Evolutionary conservation across 2,329 filamentous ascomycete genomes (phyloP).

Genomic region (Aspergillus carbonarius): DNA sequence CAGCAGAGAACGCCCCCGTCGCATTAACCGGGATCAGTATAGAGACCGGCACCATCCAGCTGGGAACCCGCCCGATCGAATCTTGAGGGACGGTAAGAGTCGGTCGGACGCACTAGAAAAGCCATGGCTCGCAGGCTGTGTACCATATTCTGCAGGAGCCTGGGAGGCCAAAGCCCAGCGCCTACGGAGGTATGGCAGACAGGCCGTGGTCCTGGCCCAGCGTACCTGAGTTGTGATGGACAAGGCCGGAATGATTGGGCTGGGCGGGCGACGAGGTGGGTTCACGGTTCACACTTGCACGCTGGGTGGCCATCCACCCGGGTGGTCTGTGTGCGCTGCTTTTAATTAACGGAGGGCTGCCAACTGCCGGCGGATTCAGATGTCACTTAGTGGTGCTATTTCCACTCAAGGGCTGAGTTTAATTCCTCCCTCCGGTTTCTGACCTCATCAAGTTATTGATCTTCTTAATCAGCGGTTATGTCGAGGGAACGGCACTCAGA

Average conservation of each 20-base stretch:
- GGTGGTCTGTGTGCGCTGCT: slow-evolving; percentile 3
- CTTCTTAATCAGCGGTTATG: background rate
- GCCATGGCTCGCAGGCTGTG: background rate
- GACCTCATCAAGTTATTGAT: background rate
- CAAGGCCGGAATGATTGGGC: background rate
- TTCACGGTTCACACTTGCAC: background rate
- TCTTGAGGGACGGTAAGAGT: background rate
- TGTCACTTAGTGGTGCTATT: background rate
- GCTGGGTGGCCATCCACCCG: background rate
- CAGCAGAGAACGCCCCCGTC: background rate
- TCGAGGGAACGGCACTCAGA: background rate
- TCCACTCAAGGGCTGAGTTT: background rate
- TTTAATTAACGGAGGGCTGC: slow-evolving; percentile 4
- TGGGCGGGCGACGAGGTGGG: background rate
- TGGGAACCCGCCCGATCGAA: background rate
- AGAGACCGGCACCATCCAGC: background rate
- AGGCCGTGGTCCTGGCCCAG: background rate
- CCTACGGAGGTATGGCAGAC: background rate
- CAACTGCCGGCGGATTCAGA: background rate
- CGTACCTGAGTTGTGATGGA: background rate
- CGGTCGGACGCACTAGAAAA: background rate
- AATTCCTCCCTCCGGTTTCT: background rate
- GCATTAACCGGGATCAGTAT: background rate
- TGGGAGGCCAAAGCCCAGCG: background rate
- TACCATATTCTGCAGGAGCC: background rate